Percentiles rank a stretch among this genome's conserved stretches.
Evolutionary conservation across 2,329 filamentous ascomycete genomes (phyloP).

Genomic region (Teratosphaeria pseudoeucalypti): DNA sequence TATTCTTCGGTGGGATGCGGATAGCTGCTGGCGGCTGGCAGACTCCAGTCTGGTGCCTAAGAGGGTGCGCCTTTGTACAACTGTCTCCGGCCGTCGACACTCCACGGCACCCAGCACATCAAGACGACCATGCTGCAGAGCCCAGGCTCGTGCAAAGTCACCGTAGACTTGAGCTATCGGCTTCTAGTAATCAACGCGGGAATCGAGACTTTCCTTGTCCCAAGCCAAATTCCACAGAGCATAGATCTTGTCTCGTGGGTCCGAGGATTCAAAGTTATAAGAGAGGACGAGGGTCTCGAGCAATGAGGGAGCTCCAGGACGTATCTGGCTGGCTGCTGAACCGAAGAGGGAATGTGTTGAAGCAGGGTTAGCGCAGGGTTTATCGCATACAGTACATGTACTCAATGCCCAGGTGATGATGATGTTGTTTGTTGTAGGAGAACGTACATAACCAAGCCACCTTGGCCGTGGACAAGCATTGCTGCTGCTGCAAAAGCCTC

Average conservation of each 20-base stretch:
- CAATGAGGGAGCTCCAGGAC: not conserved
- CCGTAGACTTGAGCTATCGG: not conserved
- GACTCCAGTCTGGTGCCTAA: slow-evolving; percentile 6
- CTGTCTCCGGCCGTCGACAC: not conserved
- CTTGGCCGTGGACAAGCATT: no score
- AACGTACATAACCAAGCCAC: no score
- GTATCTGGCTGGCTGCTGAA: not conserved
- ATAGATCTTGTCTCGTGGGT: slow-evolving; percentile 5
- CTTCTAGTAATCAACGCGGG: slow-evolving; percentile 3
- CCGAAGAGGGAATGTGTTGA: not conserved
- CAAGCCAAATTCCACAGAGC: slow-evolving; percentile 3
- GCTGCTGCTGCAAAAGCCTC: no score
- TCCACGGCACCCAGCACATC: slow-evolving; percentile 8
- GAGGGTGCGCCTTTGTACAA: slow-evolving; percentile 4
- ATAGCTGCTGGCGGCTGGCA: slow-evolving; percentile 1
- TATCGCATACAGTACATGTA: no score
- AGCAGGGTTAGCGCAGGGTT: no score
- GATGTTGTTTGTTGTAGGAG: no score
- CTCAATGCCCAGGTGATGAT: no score
- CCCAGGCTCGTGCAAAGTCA: slow-evolving; percentile 4
- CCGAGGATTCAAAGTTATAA: slow-evolving; percentile 4
- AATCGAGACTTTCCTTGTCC: slow-evolving; percentile 5
- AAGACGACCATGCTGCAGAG: slow-evolving; percentile 3
- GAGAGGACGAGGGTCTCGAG: slow-evolving; percentile 3
- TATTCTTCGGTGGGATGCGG: slow-evolving; percentile 1